phyloP scores from a whole-genome alignment of 148 eudicot genomes.

The Limonium bicolor region DNA sequence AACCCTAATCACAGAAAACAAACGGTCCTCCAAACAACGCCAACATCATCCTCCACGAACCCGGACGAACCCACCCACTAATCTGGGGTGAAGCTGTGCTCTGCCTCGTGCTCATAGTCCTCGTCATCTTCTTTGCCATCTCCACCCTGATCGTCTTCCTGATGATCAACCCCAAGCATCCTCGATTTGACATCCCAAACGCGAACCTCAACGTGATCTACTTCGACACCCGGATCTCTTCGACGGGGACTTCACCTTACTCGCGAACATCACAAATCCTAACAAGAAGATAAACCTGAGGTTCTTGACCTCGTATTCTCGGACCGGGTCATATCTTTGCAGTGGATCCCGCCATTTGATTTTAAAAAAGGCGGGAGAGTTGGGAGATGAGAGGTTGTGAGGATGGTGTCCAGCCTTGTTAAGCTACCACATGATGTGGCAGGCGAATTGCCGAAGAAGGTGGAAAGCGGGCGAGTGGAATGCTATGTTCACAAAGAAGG shows the following conservation, averaged over 20 bases:
- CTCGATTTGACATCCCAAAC: slow-evolving; percentile 51
- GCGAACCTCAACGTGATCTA: slow-evolving; percentile 56
- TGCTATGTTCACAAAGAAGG: too few species aligned
- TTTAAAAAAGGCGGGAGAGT: slow-evolving; percentile 35
- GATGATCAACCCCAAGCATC: slow-evolving; percentile 40
- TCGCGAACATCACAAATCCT: slow-evolving; percentile 77
- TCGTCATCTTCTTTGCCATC: slow-evolving; percentile 52
- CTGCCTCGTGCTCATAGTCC: slow-evolving; percentile 49
- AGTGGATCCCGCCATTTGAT: slow-evolving; percentile 21
- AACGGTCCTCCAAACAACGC: too few species aligned
- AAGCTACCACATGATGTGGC: slow-evolving; percentile 31
- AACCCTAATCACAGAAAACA: too few species aligned
- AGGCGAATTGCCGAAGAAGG: slow-evolving; percentile 32
- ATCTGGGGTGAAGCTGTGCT: slow-evolving; percentile 66
- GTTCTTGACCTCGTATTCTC: slow-evolving; percentile 34
- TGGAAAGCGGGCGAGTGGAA: slow-evolving; percentile 24
- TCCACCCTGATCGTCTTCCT: slow-evolving; percentile 44
- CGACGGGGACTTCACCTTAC: slow-evolving; percentile 55
- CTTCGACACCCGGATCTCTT: slow-evolving; percentile 44
- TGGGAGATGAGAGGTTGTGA: slow-evolving; percentile 29
- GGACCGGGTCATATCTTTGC: slow-evolving; percentile 55
- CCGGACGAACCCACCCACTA: slow-evolving; percentile 53
- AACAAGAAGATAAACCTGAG: slow-evolving; percentile 42
- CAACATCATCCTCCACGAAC: slow-evolving; percentile 25
- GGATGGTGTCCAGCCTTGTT: slow-evolving; percentile 42